Percentiles rank a stretch among this genome's conserved stretches.
Conservation (phyloP, 352 stramenopile species). For the Phytophthora podocarpi region DNA sequence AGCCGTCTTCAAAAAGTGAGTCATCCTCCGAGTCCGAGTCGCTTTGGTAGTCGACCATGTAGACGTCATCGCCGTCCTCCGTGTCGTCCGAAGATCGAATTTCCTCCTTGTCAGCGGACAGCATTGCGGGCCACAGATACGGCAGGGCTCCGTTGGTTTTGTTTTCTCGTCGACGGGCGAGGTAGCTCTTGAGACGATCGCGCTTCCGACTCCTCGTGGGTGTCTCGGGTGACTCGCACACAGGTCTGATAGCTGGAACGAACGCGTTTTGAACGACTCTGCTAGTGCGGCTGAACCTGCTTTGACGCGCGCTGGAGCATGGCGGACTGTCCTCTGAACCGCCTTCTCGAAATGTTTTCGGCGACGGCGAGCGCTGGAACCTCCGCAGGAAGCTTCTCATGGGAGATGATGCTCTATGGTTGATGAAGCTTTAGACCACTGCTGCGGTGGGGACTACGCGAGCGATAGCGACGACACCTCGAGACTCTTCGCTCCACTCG, state of each 20-base stretch:
- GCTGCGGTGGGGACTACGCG: neutral
- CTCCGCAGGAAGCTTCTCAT: conserved; percentile 30
- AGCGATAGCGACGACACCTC: too few relatives aligned
- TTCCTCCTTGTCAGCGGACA: conserved; percentile 25
- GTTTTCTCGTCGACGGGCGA: conserved; percentile 10
- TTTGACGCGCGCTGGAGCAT: conserved; percentile 4
- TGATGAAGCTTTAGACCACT: neutral
- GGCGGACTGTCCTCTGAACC: neutral
- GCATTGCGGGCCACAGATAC: conserved; percentile 21
- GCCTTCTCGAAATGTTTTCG: conserved; percentile 4
- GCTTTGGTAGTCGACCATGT: conserved; percentile 28
- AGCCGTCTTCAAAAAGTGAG: conserved; percentile 18
- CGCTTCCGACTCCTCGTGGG: conserved; percentile 28
- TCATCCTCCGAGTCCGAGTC: conserved; percentile 34
- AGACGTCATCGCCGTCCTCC: conserved; percentile 33
- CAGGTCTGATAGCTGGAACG: neutral
- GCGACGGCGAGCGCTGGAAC: conserved; percentile 14
- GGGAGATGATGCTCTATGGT: neutral
- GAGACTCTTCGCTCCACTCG: too few relatives aligned
- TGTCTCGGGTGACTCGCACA: conserved; percentile 1
- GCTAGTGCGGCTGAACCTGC: conserved; percentile 18
- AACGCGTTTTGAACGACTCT: conserved; percentile 11
- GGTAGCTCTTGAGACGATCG: conserved; percentile 29
- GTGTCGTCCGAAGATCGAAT: conserved; percentile 23
- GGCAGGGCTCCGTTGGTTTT: neutral